A percentile compares a stretch with the other conserved stretches of the same genome.
Conservation (phyloP, 495 filamentous ascomycete species). For the Sordaria brevicollis region DNA sequence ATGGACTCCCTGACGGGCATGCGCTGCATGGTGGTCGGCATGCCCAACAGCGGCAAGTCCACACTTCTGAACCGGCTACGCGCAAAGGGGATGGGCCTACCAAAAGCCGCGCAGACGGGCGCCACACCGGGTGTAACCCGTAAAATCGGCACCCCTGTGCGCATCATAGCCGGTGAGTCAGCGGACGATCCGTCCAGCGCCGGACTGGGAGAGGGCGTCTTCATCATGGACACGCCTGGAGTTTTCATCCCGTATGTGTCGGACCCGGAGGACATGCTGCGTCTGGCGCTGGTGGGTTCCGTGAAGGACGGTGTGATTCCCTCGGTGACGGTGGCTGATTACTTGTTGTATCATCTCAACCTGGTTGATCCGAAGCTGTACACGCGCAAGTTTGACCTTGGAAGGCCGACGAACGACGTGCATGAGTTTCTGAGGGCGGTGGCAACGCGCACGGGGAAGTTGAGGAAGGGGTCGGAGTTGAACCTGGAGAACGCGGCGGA, state of each 20-base stretch:
- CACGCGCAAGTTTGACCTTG: slow-evolving; percentile 39
- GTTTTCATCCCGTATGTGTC: slow-evolving; percentile 90
- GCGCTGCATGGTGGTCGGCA: slow-evolving; percentile 80
- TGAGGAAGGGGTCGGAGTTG: slow-evolving; percentile 62
- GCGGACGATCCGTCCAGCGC: slow-evolving; percentile 1
- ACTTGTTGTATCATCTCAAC: slow-evolving; percentile 79
- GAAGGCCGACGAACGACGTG: slow-evolving; percentile 71
- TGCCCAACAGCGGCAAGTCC: slow-evolving; percentile 94
- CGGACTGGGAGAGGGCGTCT: slow-evolving; percentile 34
- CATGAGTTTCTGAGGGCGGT: slow-evolving; percentile 54
- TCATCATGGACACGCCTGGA: slow-evolving; percentile 51
- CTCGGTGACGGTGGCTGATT: slow-evolving; percentile 70
- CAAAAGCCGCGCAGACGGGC: slow-evolving; percentile 73
- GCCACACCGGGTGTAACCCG: slow-evolving; percentile 82
- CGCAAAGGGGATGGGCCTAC: slow-evolving; percentile 48
- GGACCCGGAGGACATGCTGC: slow-evolving; percentile 79
- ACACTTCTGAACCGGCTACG: slow-evolving; percentile 84
- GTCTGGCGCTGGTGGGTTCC: slow-evolving; percentile 78
- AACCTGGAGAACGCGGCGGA: slow-evolving; percentile 66
- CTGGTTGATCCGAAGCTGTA: slow-evolving; percentile 46
- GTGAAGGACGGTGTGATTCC: slow-evolving; percentile 82
- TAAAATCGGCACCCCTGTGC: slow-evolving; percentile 72
- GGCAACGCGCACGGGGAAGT: slow-evolving; percentile 61
- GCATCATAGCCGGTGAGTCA: slow-evolving; percentile 42
- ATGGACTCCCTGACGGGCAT: slow-evolving; percentile 42